Evolutionary conservation across 805 yeast genomes (phyloP).

Genomic region (Candida multigemmis): DNA sequence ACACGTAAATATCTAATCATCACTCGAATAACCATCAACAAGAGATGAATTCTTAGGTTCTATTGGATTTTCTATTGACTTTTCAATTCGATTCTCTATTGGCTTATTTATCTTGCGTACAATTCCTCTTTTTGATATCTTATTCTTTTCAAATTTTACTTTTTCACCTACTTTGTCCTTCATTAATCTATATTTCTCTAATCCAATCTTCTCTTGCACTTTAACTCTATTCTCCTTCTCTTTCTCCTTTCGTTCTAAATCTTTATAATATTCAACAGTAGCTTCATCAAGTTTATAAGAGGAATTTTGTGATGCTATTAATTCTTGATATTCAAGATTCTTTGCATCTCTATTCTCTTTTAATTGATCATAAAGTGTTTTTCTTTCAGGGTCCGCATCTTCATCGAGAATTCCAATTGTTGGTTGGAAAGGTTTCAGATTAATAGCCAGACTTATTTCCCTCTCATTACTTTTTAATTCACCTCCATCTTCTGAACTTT

Average conservation of each 20-base stretch:
- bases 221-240: conserved; percentile 10
- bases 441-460: background rate
- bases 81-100: too few relatives aligned
- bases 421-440: background rate
- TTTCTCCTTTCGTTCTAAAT: conserved; percentile 11
- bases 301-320: conserved; percentile 23
- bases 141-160: too few relatives aligned
- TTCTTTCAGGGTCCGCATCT: conserved; percentile 19
- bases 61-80: background rate
- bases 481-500: conserved; percentile 3
- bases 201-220: conserved; percentile 12
- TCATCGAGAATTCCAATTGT: conserved; percentile 1
- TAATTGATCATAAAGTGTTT: conserved; percentile 33
- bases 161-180: background rate
- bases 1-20: conserved; percentile 2
- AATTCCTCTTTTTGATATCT: background rate
- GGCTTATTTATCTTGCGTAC: background rate
- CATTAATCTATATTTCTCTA: conserved; percentile 5
- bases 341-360: conserved; percentile 30
- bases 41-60: background rate
- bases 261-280: conserved; percentile 25
- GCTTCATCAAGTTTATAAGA: conserved; percentile 30
- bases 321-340: conserved; percentile 19
- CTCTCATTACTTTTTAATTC: background rate
- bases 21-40: conserved; percentile 2